Percentiles rank a stretch among this genome's conserved stretches.
Conservation (phyloP, 331 rosid genomes). For the Rhamnella rubrinervis region DNA sequence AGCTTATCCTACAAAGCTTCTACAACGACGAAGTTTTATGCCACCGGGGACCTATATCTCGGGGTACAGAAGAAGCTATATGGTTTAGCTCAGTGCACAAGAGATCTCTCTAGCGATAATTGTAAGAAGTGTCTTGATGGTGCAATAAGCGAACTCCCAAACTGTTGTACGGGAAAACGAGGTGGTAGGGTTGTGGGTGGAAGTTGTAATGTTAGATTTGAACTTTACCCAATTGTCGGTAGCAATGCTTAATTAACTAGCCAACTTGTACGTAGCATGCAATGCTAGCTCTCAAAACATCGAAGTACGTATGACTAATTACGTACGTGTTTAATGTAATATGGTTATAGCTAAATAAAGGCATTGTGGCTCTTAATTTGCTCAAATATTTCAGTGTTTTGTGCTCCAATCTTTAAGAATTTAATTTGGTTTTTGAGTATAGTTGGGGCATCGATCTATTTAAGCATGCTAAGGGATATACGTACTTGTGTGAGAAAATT, state of each 20-base stretch:
- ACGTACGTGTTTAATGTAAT: too few relatives aligned
- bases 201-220: conserved; percentile 39
- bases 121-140: conserved; percentile 49
- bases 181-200: conserved; percentile 38
- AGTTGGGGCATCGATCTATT: too few relatives aligned
- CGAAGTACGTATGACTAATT: too few relatives aligned
- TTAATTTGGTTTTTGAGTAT: too few relatives aligned
- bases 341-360: too few relatives aligned
- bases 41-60: conserved; percentile 32
- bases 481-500: too few relatives aligned
- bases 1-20: conserved; percentile 25
- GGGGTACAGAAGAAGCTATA: conserved; percentile 37
- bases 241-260: background rate
- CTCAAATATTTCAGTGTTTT: too few relatives aligned
- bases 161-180: conserved; percentile 27
- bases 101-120: conserved; percentile 29
- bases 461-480: too few relatives aligned
- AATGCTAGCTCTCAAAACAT: too few relatives aligned
- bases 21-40: conserved; percentile 30
- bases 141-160: conserved; percentile 27
- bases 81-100: conserved; percentile 55
- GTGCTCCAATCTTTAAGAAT: too few relatives aligned
- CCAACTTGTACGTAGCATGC: too few relatives aligned
- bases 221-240: conserved; percentile 36
- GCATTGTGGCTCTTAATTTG: too few relatives aligned